Evolutionary conservation across 768 basidiomycete species (phyloP), one percentile per base, ranked within the genome.

Genomic region (Hericium erinaceus): DNA sequence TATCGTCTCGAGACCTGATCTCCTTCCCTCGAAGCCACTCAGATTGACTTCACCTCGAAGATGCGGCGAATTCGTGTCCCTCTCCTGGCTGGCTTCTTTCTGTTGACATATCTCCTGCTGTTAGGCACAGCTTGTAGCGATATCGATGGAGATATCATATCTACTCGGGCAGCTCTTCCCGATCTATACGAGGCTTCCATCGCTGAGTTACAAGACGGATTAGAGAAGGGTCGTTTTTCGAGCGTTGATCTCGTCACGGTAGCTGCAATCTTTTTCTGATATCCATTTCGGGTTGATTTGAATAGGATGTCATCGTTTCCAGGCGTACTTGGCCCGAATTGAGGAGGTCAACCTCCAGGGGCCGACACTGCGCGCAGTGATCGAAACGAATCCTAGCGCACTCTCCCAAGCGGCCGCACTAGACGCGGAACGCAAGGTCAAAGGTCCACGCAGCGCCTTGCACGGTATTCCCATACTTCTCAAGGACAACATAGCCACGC

Each of bases 241-340:
- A 75, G 74, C 44, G 75, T 75, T 2, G 70, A 76, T 56, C 65
- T 77, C 10, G 71, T 77, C 28, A 73, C 72, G 64, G 75, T 72
- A 26, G 62, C 22, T 28, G 18, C 38, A 49, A 39, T 10, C 18
- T 51, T 41, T 20, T 6, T 33, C 5, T 33, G 33, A 37, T n/a
- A 54, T 38, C 18, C 37, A 13, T n/a, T 3, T 33, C 9, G 5
- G 11, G 39, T 11, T 3, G 49, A 51, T 26, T 33, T 44, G 41
- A 22, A 8, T 2, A n/a, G 12, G 11, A 46, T 55, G 3, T 16
- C 33, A 33, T 33, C 8, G 24, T 52, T 16, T 13, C 15, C 53
- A 75, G 74, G 73, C 75, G 0, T 77, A 77, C 58, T 65, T 76
- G 49, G 66, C 70, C 16, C 69, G 75, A 15, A 77, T 77, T 48